A percentile compares a stretch with the other conserved stretches of the same genome.
Conservation (phyloP, 306 rosid genomes). For the Pyrus betulifolia region DNA sequence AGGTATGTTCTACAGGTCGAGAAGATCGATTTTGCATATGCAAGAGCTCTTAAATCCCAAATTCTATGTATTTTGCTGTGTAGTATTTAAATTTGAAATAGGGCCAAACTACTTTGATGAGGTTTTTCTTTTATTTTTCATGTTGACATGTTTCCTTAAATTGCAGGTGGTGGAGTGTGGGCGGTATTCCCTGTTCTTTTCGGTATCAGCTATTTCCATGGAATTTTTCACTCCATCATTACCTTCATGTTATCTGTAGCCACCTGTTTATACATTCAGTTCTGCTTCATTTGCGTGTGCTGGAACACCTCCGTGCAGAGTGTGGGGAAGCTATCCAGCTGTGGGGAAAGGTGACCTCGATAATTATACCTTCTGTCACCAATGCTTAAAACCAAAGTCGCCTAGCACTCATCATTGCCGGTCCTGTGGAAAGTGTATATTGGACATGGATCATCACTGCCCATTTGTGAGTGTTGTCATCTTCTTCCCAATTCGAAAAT, state of each 20-base stretch:
- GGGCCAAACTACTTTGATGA: no score
- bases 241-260: slow-evolving; percentile 50
- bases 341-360: slow-evolving; percentile 81
- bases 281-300: slow-evolving; percentile 71
- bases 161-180: slow-evolving; percentile 96
- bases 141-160: background rate
- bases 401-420: slow-evolving; percentile 90
- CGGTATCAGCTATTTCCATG: slow-evolving; percentile 49
- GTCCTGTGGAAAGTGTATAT: slow-evolving; percentile 68
- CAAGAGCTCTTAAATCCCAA: no score
- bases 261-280: slow-evolving; percentile 65
- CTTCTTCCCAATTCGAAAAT: slow-evolving; percentile 6
- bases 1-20: background rate
- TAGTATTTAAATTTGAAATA: no score
- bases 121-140: background rate
- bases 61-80: no score
- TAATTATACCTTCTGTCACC: slow-evolving; percentile 68
- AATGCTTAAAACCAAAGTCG: slow-evolving; percentile 89
- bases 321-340: slow-evolving; percentile 86
- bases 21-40: background rate
- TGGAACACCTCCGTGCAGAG: slow-evolving; percentile 59
- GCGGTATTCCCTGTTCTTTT: slow-evolving; percentile 62
- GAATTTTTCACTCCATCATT: slow-evolving; percentile 57
- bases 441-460: slow-evolving; percentile 99
- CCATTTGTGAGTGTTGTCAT: slow-evolving; percentile 72